Conservation (phyloP, 2,329 filamentous ascomycete genomes). For the Exophiala sideris region DNA sequence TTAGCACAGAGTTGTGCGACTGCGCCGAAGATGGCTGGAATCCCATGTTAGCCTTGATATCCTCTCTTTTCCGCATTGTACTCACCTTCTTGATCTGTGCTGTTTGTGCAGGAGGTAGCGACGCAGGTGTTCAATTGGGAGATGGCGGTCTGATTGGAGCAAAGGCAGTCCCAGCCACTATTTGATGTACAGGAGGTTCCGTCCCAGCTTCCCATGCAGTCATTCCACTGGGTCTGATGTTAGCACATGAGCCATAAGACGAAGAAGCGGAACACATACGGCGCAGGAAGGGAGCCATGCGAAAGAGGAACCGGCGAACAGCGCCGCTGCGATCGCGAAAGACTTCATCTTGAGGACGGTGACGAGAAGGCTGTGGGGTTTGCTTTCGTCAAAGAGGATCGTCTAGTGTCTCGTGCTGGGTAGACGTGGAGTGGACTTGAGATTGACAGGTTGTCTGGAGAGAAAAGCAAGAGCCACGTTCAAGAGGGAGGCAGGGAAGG, state of each 20-base stretch:
- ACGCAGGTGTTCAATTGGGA: conserved; percentile 29
- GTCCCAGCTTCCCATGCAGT: conserved; percentile 28
- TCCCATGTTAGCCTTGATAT: conserved; percentile 4
- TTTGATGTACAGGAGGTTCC: conserved; percentile 21
- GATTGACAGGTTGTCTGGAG: conserved; percentile 7
- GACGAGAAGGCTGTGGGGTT: not conserved
- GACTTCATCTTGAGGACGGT: conserved; percentile 24
- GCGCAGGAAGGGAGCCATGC: conserved; percentile 26
- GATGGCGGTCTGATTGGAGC: conserved; percentile 27
- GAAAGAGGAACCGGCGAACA: conserved; percentile 23
- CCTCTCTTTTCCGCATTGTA: not conserved
- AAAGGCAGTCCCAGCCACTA: conserved; percentile 29
- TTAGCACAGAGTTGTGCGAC: conserved; percentile 30
- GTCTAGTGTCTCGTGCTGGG: not conserved
- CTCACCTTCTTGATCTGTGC: conserved; percentile 29
- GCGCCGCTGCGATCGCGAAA: conserved; percentile 21
- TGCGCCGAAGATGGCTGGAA: conserved; percentile 27
- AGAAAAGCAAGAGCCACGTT: not conserved
- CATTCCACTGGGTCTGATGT: conserved; percentile 22
- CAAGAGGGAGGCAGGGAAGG: conserved; percentile 4
- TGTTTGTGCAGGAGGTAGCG: conserved; percentile 28
- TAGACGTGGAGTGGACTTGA: not conserved
- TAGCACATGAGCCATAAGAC: not conserved
- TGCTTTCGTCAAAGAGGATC: not conserved
- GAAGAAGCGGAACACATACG: conserved; percentile 7